Evolutionary conservation across 371 early-diverging fungal species (phyloP).

Genomic region (Mucor velutinosus): DNA sequence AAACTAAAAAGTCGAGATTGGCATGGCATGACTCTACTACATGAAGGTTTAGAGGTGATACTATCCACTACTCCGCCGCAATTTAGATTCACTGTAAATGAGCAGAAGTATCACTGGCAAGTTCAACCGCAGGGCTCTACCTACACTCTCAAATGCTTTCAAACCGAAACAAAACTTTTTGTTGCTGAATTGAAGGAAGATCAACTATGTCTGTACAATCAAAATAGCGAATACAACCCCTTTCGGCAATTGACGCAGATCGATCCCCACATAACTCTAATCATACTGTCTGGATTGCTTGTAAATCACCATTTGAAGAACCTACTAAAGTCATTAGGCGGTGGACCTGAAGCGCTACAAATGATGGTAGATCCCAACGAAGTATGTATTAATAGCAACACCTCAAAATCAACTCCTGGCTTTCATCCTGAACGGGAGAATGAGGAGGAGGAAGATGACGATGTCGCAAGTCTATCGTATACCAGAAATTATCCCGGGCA

Average conservation of each 20-base stretch:
- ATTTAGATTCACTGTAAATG: slow-evolving; percentile 16
- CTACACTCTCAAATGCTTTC: slow-evolving; percentile 14
- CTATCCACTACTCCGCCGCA: slow-evolving; percentile 31
- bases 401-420: background rate
- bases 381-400: background rate
- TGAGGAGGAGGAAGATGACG: slow-evolving; percentile 25
- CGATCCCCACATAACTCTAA: slow-evolving; percentile 26
- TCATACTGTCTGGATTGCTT: slow-evolving; percentile 34
- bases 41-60: slow-evolving; percentile 6
- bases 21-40: slow-evolving; percentile 29
- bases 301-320: slow-evolving; percentile 30
- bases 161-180: slow-evolving; percentile 14
- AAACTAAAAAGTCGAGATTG: slow-evolving; percentile 30
- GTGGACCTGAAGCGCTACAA: slow-evolving; percentile 32
- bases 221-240: slow-evolving; percentile 3
- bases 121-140: background rate
- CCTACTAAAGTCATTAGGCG: slow-evolving; percentile 31
- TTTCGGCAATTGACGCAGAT: background rate
- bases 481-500: slow-evolving; percentile 28
- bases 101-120: slow-evolving; percentile 26
- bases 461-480: slow-evolving; percentile 22
- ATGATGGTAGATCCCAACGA: slow-evolving; percentile 25
- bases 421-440: background rate
- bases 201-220: background rate
- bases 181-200: slow-evolving; percentile 12